Base-by-base conservation (phyloP, 257 asterid genomes). In the Rubia yunnanensis region DNA sequence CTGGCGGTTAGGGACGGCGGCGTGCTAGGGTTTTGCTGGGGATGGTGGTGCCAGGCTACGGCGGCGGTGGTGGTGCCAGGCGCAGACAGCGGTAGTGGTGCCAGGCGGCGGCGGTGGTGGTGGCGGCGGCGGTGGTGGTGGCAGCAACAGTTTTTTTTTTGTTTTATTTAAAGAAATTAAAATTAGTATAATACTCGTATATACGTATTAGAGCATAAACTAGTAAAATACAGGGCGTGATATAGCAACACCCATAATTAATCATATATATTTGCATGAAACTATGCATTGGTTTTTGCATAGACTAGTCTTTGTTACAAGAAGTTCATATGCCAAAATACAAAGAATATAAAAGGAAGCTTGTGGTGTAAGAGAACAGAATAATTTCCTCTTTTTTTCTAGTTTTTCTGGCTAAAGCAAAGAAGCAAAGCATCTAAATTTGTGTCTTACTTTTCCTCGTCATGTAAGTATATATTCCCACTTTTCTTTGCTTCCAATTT, bases 401-500 rank as follows among this genome's bases (percentile, higher is more conserved):
- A 7, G 10, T 28, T 31, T 10, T 31, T 48, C 44, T 49, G 53
- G 22, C 61, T 54, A 75, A 77, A 73, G 81, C 64, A 70, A 75
- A 75, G 80, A 92, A 87, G 95, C 91, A 89, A 89, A 80, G 96
- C 84, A 87, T 89, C 85, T 73, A 65, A 82, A 75, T 74, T 9
- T 65, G 46, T 65, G 56, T 36, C 48, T 76, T 78, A 79, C 82
- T 79, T 86, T 86, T 78, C 79, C 74, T 83, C 78, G 86, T 71
- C 70, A 81, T 81, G 83, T 68, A 82, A 75, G 88, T 71, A 58
- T 58, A 58, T 58, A 80, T 82, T 74, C 82, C 80, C 70, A 52
- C 81, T 77, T 87, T 80, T 62, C 97, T 92, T 87, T 78, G 94
- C 97, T 89, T 92, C n/a, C 95, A 89, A 80, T 81, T 79, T 71